A percentile compares a stretch with the other conserved stretches of the same genome.
Conservation (phyloP, 1,284 basidiomycete species). For the Malassezia equina region DNA sequence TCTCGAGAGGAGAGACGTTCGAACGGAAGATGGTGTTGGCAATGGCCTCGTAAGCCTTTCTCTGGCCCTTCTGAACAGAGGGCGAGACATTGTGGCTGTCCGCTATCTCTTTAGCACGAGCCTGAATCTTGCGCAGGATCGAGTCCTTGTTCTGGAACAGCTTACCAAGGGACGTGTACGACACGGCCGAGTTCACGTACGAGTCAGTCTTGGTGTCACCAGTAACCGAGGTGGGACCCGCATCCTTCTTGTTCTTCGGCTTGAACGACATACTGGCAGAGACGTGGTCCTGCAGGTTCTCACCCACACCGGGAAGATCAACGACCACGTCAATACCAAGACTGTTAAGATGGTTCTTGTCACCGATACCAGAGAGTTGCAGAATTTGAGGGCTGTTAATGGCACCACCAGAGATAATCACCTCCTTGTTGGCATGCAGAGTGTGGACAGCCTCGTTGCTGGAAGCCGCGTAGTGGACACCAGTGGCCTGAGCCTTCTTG, state of each 20-base stretch:
- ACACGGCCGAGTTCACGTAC: conserved; percentile 33
- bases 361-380: conserved; percentile 54
- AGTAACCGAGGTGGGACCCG: conserved; percentile 12
- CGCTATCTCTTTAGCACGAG: conserved; percentile 19
- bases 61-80: conserved; percentile 20
- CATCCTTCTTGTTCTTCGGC: conserved; percentile 14
- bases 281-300: conserved; percentile 54
- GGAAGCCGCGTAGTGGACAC: conserved; percentile 28
- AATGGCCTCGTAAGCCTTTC: conserved; percentile 15
- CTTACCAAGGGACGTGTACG: conserved; percentile 29
- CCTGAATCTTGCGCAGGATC: conserved; percentile 18
- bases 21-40: conserved; percentile 18
- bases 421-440: conserved; percentile 35
- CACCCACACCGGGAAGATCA: conserved; percentile 53
- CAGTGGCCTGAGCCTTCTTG: conserved; percentile 19
- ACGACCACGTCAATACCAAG: conserved; percentile 50
- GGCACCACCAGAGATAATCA: conserved; percentile 38
- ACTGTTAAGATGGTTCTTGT: conserved; percentile 48
- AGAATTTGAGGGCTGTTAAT: conserved; percentile 52
- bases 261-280: conserved; percentile 22
- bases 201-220: conserved; percentile 22
- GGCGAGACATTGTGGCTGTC: conserved; percentile 20
- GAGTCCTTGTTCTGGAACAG: conserved; percentile 19
- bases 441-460: conserved; percentile 16
- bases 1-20: conserved; percentile 29